These are phyloP conservation scores for Suillus ampliporus DNA, from an alignment of 768 basidiomycete genomes.

Conservation along the genomic window DNA sequence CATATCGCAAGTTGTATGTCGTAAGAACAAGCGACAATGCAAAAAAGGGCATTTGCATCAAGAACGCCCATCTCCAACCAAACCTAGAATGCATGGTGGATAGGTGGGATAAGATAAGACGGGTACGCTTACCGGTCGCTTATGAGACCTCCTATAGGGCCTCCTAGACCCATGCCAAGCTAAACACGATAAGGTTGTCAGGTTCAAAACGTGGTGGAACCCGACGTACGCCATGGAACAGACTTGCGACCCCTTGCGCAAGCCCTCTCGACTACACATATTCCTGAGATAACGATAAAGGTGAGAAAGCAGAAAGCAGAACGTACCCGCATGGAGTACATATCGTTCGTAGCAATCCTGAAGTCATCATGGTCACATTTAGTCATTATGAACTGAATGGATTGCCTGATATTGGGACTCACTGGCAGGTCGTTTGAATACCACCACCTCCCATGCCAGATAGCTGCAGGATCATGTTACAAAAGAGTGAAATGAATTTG, in stretches of 20 bases:
- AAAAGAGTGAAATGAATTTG: neutral
- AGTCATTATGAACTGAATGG: neutral
- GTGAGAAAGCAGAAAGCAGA: slow-evolving; percentile 11
- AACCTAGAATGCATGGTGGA: slow-evolving; percentile 46
- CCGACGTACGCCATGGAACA: slow-evolving; percentile 73
- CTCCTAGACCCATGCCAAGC: slow-evolving; percentile 81
- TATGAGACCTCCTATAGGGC: slow-evolving; percentile 75
- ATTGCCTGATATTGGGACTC: slow-evolving; percentile 24
- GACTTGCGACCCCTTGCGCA: slow-evolving; percentile 69
- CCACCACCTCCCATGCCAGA: slow-evolving; percentile 84
- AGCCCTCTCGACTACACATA: slow-evolving; percentile 64
- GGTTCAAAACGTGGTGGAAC: slow-evolving; percentile 5
- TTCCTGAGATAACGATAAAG: slow-evolving; percentile 20
- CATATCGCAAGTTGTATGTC: slow-evolving; percentile 63
- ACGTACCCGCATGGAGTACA: slow-evolving; percentile 77
- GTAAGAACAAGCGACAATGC: slow-evolving; percentile 62
- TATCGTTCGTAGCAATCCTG: slow-evolving; percentile 79
- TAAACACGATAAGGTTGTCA: slow-evolving; percentile 31
- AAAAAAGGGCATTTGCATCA: slow-evolving; percentile 75
- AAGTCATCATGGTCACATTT: neutral
- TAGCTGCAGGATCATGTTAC: slow-evolving; percentile 46
- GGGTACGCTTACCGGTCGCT: slow-evolving; percentile 60
- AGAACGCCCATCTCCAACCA: slow-evolving; percentile 85
- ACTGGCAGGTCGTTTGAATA: slow-evolving; percentile 73
- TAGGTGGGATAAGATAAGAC: slow-evolving; percentile 2